Conservation (phyloP, 805 yeast genomes). For the Wickerhamiella galacta region DNA sequence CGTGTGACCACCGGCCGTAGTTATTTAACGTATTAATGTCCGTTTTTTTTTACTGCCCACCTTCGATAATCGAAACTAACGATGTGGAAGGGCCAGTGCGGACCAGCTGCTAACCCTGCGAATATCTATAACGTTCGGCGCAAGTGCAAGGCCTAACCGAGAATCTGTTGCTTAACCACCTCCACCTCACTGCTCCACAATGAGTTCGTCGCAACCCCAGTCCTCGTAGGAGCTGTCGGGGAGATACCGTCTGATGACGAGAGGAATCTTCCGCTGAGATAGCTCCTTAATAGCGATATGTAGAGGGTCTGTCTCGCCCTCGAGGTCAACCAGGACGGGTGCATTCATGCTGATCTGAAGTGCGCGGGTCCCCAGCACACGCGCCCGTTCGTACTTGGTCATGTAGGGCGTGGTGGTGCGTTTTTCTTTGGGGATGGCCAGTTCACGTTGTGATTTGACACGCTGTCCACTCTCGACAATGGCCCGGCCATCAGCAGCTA, state of each 20-base stretch:
- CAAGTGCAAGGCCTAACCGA: too few relatives aligned
- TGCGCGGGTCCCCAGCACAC: slow-evolving; percentile 95
- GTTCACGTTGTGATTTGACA: slow-evolving; percentile 55
- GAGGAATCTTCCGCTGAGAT: slow-evolving; percentile 84
- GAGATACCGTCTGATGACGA: slow-evolving; percentile 85
- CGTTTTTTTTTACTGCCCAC: too few relatives aligned
- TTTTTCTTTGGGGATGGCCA: slow-evolving; percentile 76
- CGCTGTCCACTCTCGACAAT: slow-evolving; percentile 51
- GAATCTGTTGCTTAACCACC: too few relatives aligned
- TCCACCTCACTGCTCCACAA: slow-evolving; percentile 53
- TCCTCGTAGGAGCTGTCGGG: slow-evolving; percentile 97
- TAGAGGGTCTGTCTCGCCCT: slow-evolving; percentile 97
- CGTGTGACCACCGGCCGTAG: too few relatives aligned
- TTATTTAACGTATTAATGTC: too few relatives aligned
- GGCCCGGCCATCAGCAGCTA: slow-evolving; percentile 54
- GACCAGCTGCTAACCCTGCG: too few relatives aligned
- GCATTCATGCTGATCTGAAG: slow-evolving; percentile 96
- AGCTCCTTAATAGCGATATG: slow-evolving; percentile 96
- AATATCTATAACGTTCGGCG: too few relatives aligned
- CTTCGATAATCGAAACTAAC: too few relatives aligned
- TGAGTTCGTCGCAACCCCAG: slow-evolving; percentile 97
- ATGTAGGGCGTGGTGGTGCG: slow-evolving; percentile 95
- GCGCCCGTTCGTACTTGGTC: slow-evolving; percentile 97
- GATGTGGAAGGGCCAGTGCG: too few relatives aligned
- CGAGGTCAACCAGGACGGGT: slow-evolving; percentile 92